Evolutionary conservation across 306 rosid species (phyloP), one percentile per base, ranked within the genome.

Genomic region (Prunus armeniaca): DNA sequence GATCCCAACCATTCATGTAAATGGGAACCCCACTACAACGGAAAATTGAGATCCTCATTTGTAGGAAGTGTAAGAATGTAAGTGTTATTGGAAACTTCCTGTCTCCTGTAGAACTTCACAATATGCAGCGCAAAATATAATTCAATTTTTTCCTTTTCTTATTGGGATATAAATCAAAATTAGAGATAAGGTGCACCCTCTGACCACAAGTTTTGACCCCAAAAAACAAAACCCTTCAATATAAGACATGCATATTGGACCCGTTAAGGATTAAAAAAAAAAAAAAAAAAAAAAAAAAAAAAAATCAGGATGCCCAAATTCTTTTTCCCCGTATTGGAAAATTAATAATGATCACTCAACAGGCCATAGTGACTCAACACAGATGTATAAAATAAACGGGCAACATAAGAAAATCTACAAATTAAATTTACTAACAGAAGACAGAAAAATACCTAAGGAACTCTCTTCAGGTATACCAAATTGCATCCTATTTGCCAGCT

Each of bases 391-490:
- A 51, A 51, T 61, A 70, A 14, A 52, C 27, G 17, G 47, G 73
- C 73, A 49, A 24, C 43, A 47, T 4, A 17, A 15, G 24, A 14
- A 70, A 63, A 63, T 63, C 65, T 24, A 60, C 7, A 32, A 24
- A 20, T 24, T 3, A 41, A 67, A 43, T 67, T 70, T 20, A 34
- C 50, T 28, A 57, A 28, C 15, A 11, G 54, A 72, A 25, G 52
- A 71, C 15, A 69, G 5, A 74, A 65, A 67, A 54, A 81, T 88
- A 92, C 98, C 97, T 77, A 95, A 77, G 58, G 98, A 92, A 75
- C 98, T 95, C 89, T 95, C 97, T 83, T 95, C 98, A 56, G 97
- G 98, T 62, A 92, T 56, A 58, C 98, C 98, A 84, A 92, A 92
- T 78, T 89, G 93, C 97, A 95, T 95, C 84, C 97, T 87, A 25